These are phyloP conservation scores for Penicillium goetzii DNA, from an alignment of 495 filamentous ascomycete genomes.

Conservation along the genomic window DNA sequence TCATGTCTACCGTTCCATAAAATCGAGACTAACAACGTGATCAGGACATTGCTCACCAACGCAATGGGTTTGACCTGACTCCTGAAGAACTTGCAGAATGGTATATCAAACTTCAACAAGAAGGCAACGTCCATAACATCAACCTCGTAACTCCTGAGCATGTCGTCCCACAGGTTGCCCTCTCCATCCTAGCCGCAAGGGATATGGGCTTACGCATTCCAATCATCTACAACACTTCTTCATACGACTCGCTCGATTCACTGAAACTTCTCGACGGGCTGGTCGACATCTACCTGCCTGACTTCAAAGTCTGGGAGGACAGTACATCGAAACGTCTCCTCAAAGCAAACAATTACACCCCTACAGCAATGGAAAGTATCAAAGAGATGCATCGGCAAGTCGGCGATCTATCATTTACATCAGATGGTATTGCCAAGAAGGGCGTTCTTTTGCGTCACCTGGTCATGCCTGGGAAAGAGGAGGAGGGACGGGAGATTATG, in stretches of 20 bases:
- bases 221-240: conserved; percentile 78
- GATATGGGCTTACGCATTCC: conserved; percentile 68
- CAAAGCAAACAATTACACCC: conserved; percentile 72
- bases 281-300: conserved; percentile 77
- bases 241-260: conserved; percentile 71
- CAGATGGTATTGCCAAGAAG: conserved; percentile 73
- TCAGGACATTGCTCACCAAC: conserved; percentile 70
- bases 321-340: conserved; percentile 66
- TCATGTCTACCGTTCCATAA: not conserved
- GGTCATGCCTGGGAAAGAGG: conserved; percentile 75
- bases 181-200: conserved; percentile 68
- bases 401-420: conserved; percentile 74
- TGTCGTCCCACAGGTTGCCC: conserved; percentile 75
- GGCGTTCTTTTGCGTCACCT: conserved; percentile 74
- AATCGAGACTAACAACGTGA: not conserved
- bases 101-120: conserved; percentile 72
- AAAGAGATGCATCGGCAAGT: conserved; percentile 77
- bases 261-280: conserved; percentile 70
- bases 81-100: conserved; percentile 75
- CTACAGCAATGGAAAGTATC: conserved; percentile 69
- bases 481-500: conserved; percentile 70
- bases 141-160: conserved; percentile 79
- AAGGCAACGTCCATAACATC: conserved; percentile 76
- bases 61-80: conserved; percentile 73
- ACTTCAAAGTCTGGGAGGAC: conserved; percentile 76